Evolutionary conservation across 495 filamentous ascomycete genomes (phyloP).

Genomic region (Hypoxylon lenormandii): DNA sequence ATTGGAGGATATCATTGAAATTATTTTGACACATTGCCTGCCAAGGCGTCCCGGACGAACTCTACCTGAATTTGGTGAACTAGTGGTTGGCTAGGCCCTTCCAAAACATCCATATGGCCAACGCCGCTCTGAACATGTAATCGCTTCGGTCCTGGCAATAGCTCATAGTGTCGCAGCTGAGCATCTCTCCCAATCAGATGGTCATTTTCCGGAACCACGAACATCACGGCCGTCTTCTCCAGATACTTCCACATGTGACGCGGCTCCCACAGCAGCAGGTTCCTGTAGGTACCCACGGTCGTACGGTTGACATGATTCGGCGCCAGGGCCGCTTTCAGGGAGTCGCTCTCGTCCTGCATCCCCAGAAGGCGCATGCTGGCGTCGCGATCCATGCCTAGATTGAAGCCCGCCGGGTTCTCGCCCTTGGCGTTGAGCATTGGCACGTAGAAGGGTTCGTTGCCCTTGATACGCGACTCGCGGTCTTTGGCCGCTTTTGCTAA

Average conservation of each 20-base stretch:
- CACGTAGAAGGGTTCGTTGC: conserved; percentile 42
- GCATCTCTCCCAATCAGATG: conserved; percentile 8
- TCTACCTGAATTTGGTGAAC: conserved; percentile 4
- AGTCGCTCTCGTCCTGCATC: conserved; percentile 4
- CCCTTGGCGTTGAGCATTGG: conserved; percentile 51
- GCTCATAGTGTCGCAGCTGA: neutral
- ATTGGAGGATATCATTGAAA: neutral
- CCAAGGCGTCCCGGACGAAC: conserved; percentile 2
- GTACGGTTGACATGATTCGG: conserved; percentile 3
- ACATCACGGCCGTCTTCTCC: conserved; percentile 3
- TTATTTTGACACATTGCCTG: neutral
- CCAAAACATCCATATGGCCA: conserved; percentile 8
- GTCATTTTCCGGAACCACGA: conserved; percentile 5
- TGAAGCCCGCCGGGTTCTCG: conserved; percentile 53
- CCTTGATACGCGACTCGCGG: conserved; percentile 46
- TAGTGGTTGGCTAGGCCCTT: neutral
- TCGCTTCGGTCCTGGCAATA: conserved; percentile 4
- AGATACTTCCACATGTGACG: conserved; percentile 11
- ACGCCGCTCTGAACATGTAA: conserved; percentile 3
- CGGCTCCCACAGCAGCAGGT: neutral
- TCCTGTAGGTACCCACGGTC: conserved; percentile 1
- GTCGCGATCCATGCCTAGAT: neutral
- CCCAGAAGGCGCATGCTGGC: neutral
- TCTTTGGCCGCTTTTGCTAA: conserved; percentile 46
- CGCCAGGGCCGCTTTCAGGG: neutral